These are phyloP conservation scores for Buxus sempervirens DNA, from an alignment of 164 flowering plant genomes.

Conservation along the genomic window DNA sequence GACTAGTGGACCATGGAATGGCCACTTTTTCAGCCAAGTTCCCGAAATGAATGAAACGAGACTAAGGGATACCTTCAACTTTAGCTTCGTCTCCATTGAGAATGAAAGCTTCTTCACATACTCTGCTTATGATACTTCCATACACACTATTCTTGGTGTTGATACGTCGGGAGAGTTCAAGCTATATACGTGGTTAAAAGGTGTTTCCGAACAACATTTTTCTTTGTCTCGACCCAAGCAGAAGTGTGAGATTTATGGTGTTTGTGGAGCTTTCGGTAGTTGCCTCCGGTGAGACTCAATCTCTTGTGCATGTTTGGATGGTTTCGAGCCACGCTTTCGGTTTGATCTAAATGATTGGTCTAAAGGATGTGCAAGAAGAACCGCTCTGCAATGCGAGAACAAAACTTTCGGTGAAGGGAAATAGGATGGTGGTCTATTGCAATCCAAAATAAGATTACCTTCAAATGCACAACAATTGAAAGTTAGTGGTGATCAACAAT, in stretches of 20 bases:
- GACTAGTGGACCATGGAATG: too few relatives aligned
- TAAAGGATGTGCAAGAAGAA: too few relatives aligned
- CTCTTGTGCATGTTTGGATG: too few relatives aligned
- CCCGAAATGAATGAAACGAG: slow-evolving; percentile 7
- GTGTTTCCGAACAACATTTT: not conserved
- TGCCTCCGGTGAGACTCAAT: not conserved
- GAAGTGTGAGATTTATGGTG: too few relatives aligned
- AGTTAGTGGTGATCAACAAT: slow-evolving; percentile 3
- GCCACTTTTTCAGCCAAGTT: slow-evolving; percentile 19
- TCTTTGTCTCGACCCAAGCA: not conserved
- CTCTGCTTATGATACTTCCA: not conserved
- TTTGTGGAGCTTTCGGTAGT: too few relatives aligned
- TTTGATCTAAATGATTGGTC: too few relatives aligned
- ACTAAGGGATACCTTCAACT: not conserved
- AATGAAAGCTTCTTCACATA: slow-evolving; percentile 7
- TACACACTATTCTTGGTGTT: not conserved
- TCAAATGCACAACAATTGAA: not conserved
- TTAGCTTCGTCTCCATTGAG: not conserved
- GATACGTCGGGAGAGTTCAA: slow-evolving; percentile 4
- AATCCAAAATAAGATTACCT: not conserved
- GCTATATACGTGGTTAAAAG: not conserved
- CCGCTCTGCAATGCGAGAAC: too few relatives aligned
- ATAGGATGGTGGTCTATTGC: not conserved
- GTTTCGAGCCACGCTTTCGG: too few relatives aligned
- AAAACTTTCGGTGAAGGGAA: not conserved